Evolutionary conservation across 2,329 filamentous ascomycete species (phyloP).

Genomic region (Nigrograna mackinnonii): DNA sequence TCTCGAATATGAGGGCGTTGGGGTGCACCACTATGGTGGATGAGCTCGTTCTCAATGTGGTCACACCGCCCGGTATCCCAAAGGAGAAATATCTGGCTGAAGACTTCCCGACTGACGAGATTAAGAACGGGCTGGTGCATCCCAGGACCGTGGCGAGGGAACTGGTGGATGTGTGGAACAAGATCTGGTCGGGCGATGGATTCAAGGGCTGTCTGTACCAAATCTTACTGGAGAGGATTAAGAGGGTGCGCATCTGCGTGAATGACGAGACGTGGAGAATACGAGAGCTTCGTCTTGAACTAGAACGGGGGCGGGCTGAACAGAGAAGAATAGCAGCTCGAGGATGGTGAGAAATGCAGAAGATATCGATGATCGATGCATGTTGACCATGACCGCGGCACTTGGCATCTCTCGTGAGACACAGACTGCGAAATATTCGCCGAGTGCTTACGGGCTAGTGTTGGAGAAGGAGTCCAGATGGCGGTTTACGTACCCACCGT

Average conservation of each 20-base stretch:
- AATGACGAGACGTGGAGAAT: constrained; percentile 27
- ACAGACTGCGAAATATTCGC: background rate
- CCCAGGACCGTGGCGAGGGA: constrained; percentile 29
- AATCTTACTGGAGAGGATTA: constrained; percentile 30
- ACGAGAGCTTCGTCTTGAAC: constrained; percentile 30
- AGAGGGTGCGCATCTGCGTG: constrained; percentile 32
- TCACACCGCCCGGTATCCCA: constrained; percentile 19
- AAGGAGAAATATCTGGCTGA: constrained; percentile 18
- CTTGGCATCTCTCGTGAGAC: no score
- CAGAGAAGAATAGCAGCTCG: constrained; percentile 28
- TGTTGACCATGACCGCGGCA: no score
- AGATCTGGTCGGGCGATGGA: constrained; percentile 33
- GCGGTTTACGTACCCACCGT: no score
- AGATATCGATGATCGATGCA: background rate
- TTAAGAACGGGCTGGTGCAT: constrained; percentile 25
- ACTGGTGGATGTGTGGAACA: constrained; percentile 36
- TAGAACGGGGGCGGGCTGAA: constrained; percentile 35
- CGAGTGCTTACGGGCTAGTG: background rate
- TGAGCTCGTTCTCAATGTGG: constrained; percentile 36
- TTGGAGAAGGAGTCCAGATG: background rate
- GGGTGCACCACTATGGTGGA: constrained; percentile 21
- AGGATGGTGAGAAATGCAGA: constrained; percentile 19
- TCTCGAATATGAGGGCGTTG: constrained; percentile 10
- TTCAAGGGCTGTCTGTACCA: constrained; percentile 27
- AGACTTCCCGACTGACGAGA: constrained; percentile 19